These are phyloP conservation scores for Pichia rugopelliculosa DNA, from an alignment of 805 yeast genomes.

Conservation along the genomic window DNA sequence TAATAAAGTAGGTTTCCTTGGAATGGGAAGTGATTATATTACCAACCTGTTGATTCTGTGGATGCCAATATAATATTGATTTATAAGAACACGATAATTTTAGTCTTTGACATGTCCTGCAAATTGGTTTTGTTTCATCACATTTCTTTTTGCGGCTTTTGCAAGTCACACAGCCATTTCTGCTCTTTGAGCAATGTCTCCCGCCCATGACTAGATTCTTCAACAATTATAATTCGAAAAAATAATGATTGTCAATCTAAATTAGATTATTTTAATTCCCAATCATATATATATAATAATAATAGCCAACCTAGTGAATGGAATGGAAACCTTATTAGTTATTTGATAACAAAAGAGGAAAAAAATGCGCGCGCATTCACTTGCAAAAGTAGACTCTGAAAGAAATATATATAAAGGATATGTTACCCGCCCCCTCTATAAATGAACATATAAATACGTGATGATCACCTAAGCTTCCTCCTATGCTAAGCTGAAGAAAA, in stretches of 20 bases:
- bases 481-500: too few relatives aligned
- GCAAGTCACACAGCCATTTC: conserved; percentile 36
- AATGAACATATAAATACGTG: too few relatives aligned
- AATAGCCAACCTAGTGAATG: not conserved
- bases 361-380: not conserved
- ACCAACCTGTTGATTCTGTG: conserved; percentile 12
- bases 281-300: not conserved
- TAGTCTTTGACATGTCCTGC: conserved; percentile 17
- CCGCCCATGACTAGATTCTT: too few relatives aligned
- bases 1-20: not conserved
- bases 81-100: conserved; percentile 16
- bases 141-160: conserved; percentile 38
- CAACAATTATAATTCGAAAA: too few relatives aligned
- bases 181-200: not conserved
- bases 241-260: too few relatives aligned
- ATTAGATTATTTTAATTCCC: too few relatives aligned
- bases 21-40: not conserved
- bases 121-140: conserved; percentile 22
- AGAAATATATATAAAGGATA: too few relatives aligned
- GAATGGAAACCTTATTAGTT: too few relatives aligned
- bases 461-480: too few relatives aligned
- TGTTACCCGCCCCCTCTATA: not conserved
- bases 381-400: too few relatives aligned
- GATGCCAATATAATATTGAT: conserved; percentile 16
- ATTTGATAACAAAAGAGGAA: too few relatives aligned